Evolutionary conservation across 495 filamentous ascomycete species (phyloP), one percentile per base, ranked within the genome.

Genomic region (Penicillium cataractarum): DNA sequence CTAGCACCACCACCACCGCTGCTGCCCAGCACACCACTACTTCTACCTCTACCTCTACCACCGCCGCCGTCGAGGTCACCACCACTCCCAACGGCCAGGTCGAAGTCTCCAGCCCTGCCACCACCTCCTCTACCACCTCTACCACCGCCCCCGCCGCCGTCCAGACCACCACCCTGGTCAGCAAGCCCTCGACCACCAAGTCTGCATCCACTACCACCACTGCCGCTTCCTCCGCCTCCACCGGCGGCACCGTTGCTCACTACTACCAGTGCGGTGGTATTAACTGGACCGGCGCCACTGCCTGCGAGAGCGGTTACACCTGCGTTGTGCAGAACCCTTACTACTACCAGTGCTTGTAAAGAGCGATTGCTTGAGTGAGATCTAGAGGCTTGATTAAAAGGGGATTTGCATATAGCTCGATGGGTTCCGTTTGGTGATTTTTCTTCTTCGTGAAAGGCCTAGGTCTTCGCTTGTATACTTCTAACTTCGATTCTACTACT

Each of bases 261-360:
- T 78, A 74, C 58, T 66, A 72, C 42, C 84, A 87, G 64, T 87
- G 84, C 46, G 83, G 84, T 52, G 84, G 84, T 37, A 60, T 69
- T 29, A 77, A 79, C 64, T 86, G 78, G 73, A 76, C 64, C 2
- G 83, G 84, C 35, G 42, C 77, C 6, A 82, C 76, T 2, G 72
- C 73, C 48, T 86, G 84, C 65, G 74, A 70, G 60, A 69, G 73
- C 22, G 76, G 76, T 7, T 76, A 77, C 44, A 77, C 73, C 21
- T 86, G 83, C 74, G 60, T 73, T 39, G 58, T 55, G 57, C 65
- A 72, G 57, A 86, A 85, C 67, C 66, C 76, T 31, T 85, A 71
- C 69, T 86, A 86, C 67, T 80, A 71, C 55, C 82, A 85, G 76
- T 85, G 83, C 63, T 21, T 82, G 60, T 82, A 74, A 59, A 33